phyloP scores from a whole-genome alignment of 345 rosid genomes.

The Psidium guajava region DNA sequence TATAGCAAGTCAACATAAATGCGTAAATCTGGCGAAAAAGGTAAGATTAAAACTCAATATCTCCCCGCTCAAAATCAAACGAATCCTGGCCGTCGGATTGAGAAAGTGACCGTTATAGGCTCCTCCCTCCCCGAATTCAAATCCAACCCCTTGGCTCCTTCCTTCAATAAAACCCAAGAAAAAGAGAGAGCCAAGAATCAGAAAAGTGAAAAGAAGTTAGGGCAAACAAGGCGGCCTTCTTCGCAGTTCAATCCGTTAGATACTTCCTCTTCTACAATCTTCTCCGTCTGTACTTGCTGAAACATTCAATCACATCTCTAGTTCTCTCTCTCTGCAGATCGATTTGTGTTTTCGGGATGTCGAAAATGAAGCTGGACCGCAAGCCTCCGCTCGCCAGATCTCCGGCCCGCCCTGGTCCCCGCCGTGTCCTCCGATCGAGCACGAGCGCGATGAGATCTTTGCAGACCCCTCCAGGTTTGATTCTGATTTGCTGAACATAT shows the following conservation, averaged over 20 bases:
- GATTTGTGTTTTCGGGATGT: conserved; percentile 16
- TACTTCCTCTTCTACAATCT: neutral
- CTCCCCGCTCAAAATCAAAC: neutral
- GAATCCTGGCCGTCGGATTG: conserved; percentile 27
- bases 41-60: neutral
- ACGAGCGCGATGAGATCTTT: conserved; percentile 24
- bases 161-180: neutral
- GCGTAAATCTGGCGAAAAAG: neutral
- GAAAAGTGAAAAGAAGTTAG: neutral
- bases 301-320: neutral
- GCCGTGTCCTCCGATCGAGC: conserved; percentile 35
- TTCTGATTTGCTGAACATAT: neutral
- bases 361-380: conserved; percentile 39
- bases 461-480: conserved; percentile 61
- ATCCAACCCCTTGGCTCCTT: neutral
- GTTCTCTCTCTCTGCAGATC: neutral
- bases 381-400: conserved; percentile 80
- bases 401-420: conserved; percentile 52
- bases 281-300: neutral
- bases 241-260: neutral
- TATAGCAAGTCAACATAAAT: neutral
- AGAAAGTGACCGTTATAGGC: conserved; percentile 36
- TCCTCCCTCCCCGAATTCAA: conserved; percentile 8
- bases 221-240: neutral
- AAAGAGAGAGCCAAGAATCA: neutral